Base-by-base conservation (phyloP, 2,329 filamentous ascomycete genomes). In the Paradendryphiella salina region DNA sequence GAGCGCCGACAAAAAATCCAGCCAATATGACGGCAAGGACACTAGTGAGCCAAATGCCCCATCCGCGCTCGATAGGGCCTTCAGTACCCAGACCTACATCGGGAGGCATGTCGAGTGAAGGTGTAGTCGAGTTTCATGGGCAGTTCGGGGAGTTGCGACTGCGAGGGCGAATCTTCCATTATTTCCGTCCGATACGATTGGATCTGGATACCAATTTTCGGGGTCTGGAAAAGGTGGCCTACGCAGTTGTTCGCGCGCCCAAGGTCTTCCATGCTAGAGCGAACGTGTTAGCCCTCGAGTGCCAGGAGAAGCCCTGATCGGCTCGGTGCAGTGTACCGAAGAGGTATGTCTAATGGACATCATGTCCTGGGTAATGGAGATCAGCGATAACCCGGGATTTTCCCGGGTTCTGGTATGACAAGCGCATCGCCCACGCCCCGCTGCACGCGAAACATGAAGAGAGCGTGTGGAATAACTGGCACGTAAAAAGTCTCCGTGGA, bases 31-130 rank as follows among this genome's bases (percentile, higher is more conserved):
- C 59, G 14, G 53, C 54, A n/a, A 64, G 48, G 15, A 64, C 61
- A 36, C 57, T 60, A 18, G 59, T 58, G 17, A 65, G 56, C 59
- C 59, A 64, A 8, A 65, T 44, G 5, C 50, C 52, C 61, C 59
- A 63, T 34, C 61, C 63, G 36, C 59, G 57, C 39, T 63, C 59
- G 26, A 56, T 36, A 14, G 58, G 54, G 8, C 56, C 61, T 48
- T 65, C 37, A 28, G 56, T 55, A n/a, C 61, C 63, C 29, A 65
- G 48, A 5, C 61, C 61, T n/a, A 65, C 50, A 33, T 61, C 61
- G 5, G 59, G 56, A 38, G 53, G 39, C 61, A 65, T 64, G 39
- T 37, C 14, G 50, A 46, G 18, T 31, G 42, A 46, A 32, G 36
- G 18, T 18, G 32, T 36, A 39, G n/a, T 28, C 23, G 18, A 34